Base-by-base conservation (phyloP, 495 filamentous ascomycete genomes). In the Xylaria intraflava region DNA sequence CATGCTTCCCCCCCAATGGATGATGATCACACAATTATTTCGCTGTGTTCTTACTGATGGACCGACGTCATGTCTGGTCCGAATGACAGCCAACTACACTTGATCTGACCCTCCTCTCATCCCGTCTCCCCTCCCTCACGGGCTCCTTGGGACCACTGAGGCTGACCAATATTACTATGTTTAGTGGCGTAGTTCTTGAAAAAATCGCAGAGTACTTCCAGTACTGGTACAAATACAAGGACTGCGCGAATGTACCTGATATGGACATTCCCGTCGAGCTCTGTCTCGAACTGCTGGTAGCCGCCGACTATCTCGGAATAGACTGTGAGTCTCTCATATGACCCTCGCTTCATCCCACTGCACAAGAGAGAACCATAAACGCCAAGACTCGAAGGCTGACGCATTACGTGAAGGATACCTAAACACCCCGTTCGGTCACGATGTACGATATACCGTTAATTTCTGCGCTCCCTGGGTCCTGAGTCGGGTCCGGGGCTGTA, bases 121-220 rank as follows among this genome's bases (percentile, higher is more conserved):
- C 27, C 26, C 19, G 11, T 20, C 14, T 45, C 38, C 42, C n/a
- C 19, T 52, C 38, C 35, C 0, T 26, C n/a, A 23, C 29, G 14
- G 1, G 17, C 14, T 29, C 27, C 14, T 16, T 27, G 17, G 8
- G 7, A n/a, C 5, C 6, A 33, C 0, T 19, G 26, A 44, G 17
- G 41, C 57, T 66, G 33, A 62, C 42, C 47, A 17, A 19, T n/a
- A n/a, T 4, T 4, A 1, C n/a, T 39, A 24, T 26, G 16, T 44
- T 11, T 59, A 95, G 89, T 65, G 89, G 84, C 41, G 62, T 86
- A 14, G 81, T 96, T 23, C 81, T 98, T 2, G 90, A 95, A 65
- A 92, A 90, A 69, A 86, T 95, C 33, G 89, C 83, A 67, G 88
- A 95, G 72, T 96, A 95, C 70, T 86, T 94, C 55, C 87, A 88